phyloP scores from a whole-genome alignment of 2,329 filamentous ascomycete species.

The Fusarium ramigenum region DNA sequence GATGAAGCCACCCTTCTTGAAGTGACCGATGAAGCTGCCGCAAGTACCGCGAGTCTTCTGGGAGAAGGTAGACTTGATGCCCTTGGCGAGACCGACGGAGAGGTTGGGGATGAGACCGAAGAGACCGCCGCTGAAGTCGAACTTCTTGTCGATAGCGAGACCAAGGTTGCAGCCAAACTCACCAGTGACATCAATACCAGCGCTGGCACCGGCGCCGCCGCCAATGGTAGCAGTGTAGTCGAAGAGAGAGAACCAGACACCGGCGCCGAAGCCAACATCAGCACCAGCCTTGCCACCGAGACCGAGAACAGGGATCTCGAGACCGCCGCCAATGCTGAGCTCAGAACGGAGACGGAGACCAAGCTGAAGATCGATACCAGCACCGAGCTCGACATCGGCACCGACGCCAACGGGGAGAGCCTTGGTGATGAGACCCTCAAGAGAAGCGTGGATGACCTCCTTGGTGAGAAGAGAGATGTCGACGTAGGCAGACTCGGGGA shows the following conservation, averaged over 20 bases:
- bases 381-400: conserved; percentile 46
- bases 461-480: conserved; percentile 55
- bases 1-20: conserved; percentile 20
- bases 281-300: conserved; percentile 48
- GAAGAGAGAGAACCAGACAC: conserved; percentile 62
- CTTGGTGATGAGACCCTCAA: conserved; percentile 46
- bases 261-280: conserved; percentile 51
- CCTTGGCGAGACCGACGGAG: conserved; percentile 48
- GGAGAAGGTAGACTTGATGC: conserved; percentile 23
- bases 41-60: conserved; percentile 29
- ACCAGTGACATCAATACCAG: conserved; percentile 45
- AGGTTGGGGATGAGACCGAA: conserved; percentile 52
- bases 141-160: conserved; percentile 31
- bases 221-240: conserved; percentile 59
- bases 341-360: conserved; percentile 61
- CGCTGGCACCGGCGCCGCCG: conserved; percentile 45
- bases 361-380: conserved; percentile 57
- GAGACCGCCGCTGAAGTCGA: conserved; percentile 42
- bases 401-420: conserved; percentile 41
- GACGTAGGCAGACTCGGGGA: conserved; percentile 56
- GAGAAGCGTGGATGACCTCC: conserved; percentile 51
- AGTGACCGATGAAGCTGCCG: conserved; percentile 26
- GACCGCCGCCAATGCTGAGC: conserved; percentile 51
- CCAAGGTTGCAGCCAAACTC: conserved; percentile 36
- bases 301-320: conserved; percentile 38